These are phyloP conservation scores for Zygoascus flipseniorum DNA, from an alignment of 805 yeast genomes.

Conservation along the genomic window DNA sequence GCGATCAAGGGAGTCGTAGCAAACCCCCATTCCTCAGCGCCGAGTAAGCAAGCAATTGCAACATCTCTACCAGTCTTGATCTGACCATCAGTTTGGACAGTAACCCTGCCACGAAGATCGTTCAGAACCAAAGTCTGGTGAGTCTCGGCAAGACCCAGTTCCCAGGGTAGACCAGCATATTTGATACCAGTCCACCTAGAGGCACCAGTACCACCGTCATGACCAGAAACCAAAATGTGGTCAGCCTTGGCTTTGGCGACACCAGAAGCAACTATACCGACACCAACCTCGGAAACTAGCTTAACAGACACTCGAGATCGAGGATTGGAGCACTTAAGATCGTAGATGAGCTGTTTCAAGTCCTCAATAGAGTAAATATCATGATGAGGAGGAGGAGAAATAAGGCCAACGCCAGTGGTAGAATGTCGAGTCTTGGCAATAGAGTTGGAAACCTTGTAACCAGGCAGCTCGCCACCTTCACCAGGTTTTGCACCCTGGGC, in stretches of 20 bases:
- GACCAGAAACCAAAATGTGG: constrained; percentile 91
- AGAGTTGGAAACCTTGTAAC: constrained; percentile 76
- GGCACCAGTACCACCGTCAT: constrained; percentile 99
- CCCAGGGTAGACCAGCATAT: constrained; percentile 98
- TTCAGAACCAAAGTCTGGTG: constrained; percentile 95
- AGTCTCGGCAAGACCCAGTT: constrained; percentile 94
- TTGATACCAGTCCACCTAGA: constrained; percentile 95
- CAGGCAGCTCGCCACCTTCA: constrained; percentile 98
- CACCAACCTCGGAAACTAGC: constrained; percentile 96
- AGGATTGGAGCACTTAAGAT: constrained; percentile 93
- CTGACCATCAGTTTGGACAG: constrained; percentile 98
- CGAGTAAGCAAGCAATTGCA: constrained; percentile 90
- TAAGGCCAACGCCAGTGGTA: constrained; percentile 92
- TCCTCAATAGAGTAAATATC: constrained; percentile 98
- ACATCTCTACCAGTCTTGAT: constrained; percentile 94
- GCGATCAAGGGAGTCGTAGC: constrained; percentile 97
- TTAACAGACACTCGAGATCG: constrained; percentile 95
- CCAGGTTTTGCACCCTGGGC: constrained; percentile 99
- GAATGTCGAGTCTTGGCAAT: constrained; percentile 96
- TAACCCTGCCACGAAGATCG: constrained; percentile 91
- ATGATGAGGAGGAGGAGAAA: constrained; percentile 98
- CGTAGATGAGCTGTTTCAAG: constrained; percentile 91
- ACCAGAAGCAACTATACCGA: constrained; percentile 98
- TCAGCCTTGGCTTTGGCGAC: constrained; percentile 99
- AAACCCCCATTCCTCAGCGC: constrained; percentile 98